These are phyloP conservation scores for Colletotrichum brevisporum DNA, from an alignment of 2,329 filamentous ascomycete genomes.

Conservation along the genomic window DNA sequence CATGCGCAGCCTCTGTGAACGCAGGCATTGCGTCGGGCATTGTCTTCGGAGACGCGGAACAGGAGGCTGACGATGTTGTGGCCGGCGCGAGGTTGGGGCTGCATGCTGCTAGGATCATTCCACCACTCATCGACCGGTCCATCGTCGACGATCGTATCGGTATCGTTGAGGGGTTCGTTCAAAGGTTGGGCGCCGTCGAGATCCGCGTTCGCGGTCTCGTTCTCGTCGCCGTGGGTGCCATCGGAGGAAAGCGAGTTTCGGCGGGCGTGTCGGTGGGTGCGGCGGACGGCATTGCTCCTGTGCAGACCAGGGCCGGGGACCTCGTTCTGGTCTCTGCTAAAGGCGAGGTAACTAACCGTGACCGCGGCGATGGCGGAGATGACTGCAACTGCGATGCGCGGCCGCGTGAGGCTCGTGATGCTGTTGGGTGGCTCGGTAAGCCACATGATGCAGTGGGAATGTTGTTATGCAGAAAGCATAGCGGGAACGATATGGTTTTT, in stretches of 20 bases:
- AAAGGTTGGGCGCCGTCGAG: conserved; percentile 43
- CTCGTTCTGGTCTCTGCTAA: conserved; percentile 51
- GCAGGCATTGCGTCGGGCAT: conserved; percentile 88
- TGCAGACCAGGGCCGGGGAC: conserved; percentile 62
- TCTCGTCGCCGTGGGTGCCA: conserved; percentile 61
- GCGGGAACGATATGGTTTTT: neutral
- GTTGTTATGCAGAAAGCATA: conserved; percentile 39
- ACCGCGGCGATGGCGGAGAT: conserved; percentile 69
- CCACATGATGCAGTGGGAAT: conserved; percentile 56
- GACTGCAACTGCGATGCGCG: conserved; percentile 68
- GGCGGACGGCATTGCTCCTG: conserved; percentile 77
- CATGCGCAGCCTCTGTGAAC: conserved; percentile 94
- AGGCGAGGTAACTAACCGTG: conserved; percentile 72
- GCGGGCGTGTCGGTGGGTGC: conserved; percentile 55
- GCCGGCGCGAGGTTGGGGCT: conserved; percentile 67
- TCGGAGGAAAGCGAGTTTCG: conserved; percentile 59
- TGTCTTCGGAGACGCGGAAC: conserved; percentile 94
- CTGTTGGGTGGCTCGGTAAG: conserved; percentile 64
- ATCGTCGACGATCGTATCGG: conserved; percentile 56
- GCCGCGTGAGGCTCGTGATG: conserved; percentile 68
- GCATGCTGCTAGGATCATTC: conserved; percentile 58
- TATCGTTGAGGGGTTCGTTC: conserved; percentile 49
- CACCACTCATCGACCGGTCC: conserved; percentile 65
- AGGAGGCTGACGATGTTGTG: conserved; percentile 88
- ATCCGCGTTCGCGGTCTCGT: conserved; percentile 56